These are phyloP conservation scores for Clitoria ternatea DNA, from an alignment of 306 rosid genomes.

Conservation along the genomic window DNA sequence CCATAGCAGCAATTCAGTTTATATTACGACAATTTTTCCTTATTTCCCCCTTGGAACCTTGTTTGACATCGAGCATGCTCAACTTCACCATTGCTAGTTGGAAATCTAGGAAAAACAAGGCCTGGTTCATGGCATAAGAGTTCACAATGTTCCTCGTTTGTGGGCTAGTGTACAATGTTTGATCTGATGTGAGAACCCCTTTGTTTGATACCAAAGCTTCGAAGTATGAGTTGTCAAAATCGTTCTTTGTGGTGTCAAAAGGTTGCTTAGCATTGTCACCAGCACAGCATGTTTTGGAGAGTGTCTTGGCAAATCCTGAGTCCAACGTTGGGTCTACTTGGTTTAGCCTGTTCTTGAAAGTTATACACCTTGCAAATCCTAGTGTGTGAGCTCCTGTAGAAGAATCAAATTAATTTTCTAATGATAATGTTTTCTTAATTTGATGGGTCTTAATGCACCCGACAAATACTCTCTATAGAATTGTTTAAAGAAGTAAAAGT, in stretches of 20 bases:
- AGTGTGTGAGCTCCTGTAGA: conserved; percentile 72
- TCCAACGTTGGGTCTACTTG: conserved; percentile 38
- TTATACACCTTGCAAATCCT: conserved; percentile 76
- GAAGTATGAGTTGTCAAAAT: conserved; percentile 64
- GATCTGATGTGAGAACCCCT: conserved; percentile 67
- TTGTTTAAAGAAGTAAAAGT: no score
- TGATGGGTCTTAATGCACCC: no score
- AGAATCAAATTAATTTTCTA: neutral
- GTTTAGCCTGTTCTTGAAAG: conserved; percentile 54
- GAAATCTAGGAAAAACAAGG: conserved; percentile 71
- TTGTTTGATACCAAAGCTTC: conserved; percentile 37
- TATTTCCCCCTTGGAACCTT: conserved; percentile 54
- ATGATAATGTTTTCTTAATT: neutral
- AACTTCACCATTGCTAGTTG: conserved; percentile 70
- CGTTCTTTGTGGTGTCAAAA: conserved; percentile 52
- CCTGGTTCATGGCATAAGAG: conserved; percentile 57
- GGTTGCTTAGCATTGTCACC: conserved; percentile 65
- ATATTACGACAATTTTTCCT: conserved; percentile 50
- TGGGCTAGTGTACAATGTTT: conserved; percentile 45
- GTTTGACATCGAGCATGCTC: conserved; percentile 64
- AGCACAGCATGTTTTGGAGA: conserved; percentile 49
- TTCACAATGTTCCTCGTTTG: conserved; percentile 47
- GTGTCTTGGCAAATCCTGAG: conserved; percentile 48
- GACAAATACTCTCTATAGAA: no score
- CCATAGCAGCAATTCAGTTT: conserved; percentile 33